Conservation (phyloP, 2,329 filamentous ascomycete genomes). For the Myriosclerotinia curreyana region DNA sequence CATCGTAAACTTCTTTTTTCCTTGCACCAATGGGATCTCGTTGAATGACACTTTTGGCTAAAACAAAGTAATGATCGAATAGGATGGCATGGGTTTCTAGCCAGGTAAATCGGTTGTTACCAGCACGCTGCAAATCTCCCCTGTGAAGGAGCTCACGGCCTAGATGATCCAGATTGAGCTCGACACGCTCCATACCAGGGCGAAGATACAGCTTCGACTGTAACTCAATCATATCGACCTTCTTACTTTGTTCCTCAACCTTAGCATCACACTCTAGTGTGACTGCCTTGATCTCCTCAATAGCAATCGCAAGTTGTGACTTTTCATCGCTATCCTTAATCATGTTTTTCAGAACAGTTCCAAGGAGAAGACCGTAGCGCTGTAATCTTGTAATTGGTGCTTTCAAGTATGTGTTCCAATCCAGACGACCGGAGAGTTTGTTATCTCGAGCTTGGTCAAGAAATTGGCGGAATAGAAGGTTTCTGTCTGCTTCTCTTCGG, state of each 20-base stretch:
- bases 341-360: constrained; percentile 82
- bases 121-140: constrained; percentile 85
- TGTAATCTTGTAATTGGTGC: constrained; percentile 89
- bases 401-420: constrained; percentile 94
- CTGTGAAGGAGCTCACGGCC: constrained; percentile 85
- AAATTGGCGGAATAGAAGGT: constrained; percentile 82
- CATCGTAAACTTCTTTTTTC: constrained; percentile 82
- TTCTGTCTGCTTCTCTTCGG: constrained; percentile 78
- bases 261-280: constrained; percentile 88
- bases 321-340: constrained; percentile 85
- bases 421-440: constrained; percentile 75
- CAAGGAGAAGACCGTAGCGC: constrained; percentile 79
- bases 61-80: constrained; percentile 93
- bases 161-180: constrained; percentile 89
- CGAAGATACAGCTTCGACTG: constrained; percentile 79
- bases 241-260: constrained; percentile 87
- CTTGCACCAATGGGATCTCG: constrained; percentile 67
- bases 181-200: constrained; percentile 81
- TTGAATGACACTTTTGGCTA: constrained; percentile 73
- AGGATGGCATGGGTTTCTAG: constrained; percentile 90
- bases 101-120: constrained; percentile 86
- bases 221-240: constrained; percentile 83
- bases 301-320: constrained; percentile 74
- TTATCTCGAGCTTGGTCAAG: constrained; percentile 76
- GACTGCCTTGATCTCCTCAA: constrained; percentile 87